These are phyloP conservation scores for Parietaria judaica DNA, from an alignment of 306 rosid species.

Conservation along the genomic window DNA sequence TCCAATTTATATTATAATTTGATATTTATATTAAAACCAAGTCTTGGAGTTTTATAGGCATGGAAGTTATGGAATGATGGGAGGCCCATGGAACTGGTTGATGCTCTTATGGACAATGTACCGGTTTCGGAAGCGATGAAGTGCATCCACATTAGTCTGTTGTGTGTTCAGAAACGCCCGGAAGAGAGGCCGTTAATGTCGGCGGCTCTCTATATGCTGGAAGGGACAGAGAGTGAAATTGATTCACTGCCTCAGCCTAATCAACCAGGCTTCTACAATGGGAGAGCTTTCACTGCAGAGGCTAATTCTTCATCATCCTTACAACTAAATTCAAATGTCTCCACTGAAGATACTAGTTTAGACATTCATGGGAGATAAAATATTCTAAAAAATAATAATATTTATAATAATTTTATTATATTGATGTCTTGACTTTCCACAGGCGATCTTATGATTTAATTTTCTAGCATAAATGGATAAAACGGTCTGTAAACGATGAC, in stretches of 20 bases:
- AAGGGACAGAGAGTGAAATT: slow-evolving; percentile 27
- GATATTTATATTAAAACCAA: neutral
- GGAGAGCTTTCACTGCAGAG: neutral
- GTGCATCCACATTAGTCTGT: slow-evolving; percentile 18
- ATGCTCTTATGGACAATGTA: slow-evolving; percentile 27
- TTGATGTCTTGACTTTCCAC: too few species aligned
- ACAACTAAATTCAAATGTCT: neutral
- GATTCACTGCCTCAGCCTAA: slow-evolving; percentile 6
- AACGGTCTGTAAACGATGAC: too few species aligned
- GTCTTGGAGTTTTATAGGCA: slow-evolving; percentile 24
- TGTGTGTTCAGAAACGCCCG: slow-evolving; percentile 25
- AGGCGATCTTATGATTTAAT: too few species aligned
- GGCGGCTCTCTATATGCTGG: slow-evolving; percentile 34
- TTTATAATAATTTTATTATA: too few species aligned
- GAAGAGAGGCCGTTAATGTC: slow-evolving; percentile 28
- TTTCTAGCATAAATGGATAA: too few species aligned
- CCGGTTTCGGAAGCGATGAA: slow-evolving; percentile 37
- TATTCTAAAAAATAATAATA: too few species aligned
- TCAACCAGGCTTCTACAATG: slow-evolving; percentile 23
- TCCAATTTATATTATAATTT: neutral
- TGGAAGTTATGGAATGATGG: slow-evolving; percentile 54
- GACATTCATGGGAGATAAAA: slow-evolving; percentile 14
- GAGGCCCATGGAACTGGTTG: slow-evolving; percentile 35
- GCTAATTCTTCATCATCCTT: neutral
- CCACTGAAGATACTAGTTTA: slow-evolving; percentile 16